Evolutionary conservation across 2,329 filamentous ascomycete species (phyloP).

Genomic region (Furcasterigmium sp.): DNA sequence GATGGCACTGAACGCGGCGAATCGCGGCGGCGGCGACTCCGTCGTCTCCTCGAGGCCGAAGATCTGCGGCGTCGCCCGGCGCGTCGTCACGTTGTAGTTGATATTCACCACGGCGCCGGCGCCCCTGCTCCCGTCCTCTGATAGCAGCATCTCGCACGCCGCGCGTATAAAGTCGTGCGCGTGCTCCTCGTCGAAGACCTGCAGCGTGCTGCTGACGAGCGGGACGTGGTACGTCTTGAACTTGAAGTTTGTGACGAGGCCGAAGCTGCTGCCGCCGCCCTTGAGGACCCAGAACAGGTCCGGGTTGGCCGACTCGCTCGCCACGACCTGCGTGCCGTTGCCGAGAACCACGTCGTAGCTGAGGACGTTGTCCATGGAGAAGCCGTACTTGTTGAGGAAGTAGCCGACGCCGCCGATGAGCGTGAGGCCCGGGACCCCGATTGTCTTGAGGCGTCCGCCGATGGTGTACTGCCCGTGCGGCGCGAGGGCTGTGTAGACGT

Average conservation of each 20-base stretch:
- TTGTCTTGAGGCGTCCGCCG: conserved; percentile 20
- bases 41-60: conserved; percentile 27
- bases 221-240: conserved; percentile 16
- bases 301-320: conserved; percentile 13
- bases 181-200: conserved; percentile 19
- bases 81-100: conserved; percentile 21
- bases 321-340: conserved; percentile 15
- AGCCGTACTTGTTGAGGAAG: conserved; percentile 19
- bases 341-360: conserved; percentile 21
- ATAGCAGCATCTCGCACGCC: conserved; percentile 15
- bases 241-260: conserved; percentile 16
- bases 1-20: conserved; percentile 24
- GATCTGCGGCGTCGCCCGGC: conserved; percentile 14
- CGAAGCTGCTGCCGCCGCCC: conserved; percentile 19
- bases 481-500: conserved; percentile 18
- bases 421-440: conserved; percentile 21
- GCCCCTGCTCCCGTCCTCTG: conserved; percentile 17
- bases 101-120: conserved; percentile 26
- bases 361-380: conserved; percentile 17
- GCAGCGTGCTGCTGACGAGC: conserved; percentile 24
- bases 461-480: conserved; percentile 16
- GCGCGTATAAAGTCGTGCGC: conserved; percentile 20
- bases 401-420: conserved; percentile 22
- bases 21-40: conserved; percentile 23
- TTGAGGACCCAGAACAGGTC: conserved; percentile 24